Evolutionary conservation across 140 eudicot species (phyloP), one percentile per base, ranked within the genome.

Genomic region (Anethum foeniculum): DNA sequence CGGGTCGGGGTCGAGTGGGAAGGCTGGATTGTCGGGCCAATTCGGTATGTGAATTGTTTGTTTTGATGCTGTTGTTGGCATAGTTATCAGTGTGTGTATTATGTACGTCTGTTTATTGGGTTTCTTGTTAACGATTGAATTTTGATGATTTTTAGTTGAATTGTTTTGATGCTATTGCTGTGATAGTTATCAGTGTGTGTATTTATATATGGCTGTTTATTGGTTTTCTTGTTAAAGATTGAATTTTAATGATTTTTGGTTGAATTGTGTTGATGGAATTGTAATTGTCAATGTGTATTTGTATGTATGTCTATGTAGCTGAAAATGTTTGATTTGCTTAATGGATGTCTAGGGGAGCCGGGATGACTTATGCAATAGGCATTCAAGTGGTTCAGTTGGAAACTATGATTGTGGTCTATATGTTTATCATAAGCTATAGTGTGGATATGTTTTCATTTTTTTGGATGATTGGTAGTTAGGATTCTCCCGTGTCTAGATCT

Each of bases 1-100:
- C 13, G 89, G 87, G 5, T 88, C 87, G 69, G 88, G 88, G 19
- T 88, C 91, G 6, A 85, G 91, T 80, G 93, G 89, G 30, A 88
- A 86, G 75, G 82, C 86, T 2, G 80, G 79, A 1, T 15, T 78
- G 18, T 79, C 84, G 3, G 89, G 85, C 10, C 84, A 86, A 32
- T 85, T 87, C 15, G 97, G 97, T 91, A 69, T 82, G 47, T 39
- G 9, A 41, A 41, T 41, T 41, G 46, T 41, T 41, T 41, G 46
- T 25, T 2, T 39, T 73, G 1, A 1, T 16, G 76, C 0, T 71
- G 9, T 52, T 52, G 6, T 52, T 52, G 8, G 18, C 46, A 7
- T 41, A 1, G 60, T 39, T 39, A 32, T 12, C 19, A 11, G 3
- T 23, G 0, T 14, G 39, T 75, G 23, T 38, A 10, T 41, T 41